Evolutionary conservation across 352 stramenopile genomes (phyloP), one percentile per base, ranked within the genome.

Genomic region (Phytophthora boehmeriae): DNA sequence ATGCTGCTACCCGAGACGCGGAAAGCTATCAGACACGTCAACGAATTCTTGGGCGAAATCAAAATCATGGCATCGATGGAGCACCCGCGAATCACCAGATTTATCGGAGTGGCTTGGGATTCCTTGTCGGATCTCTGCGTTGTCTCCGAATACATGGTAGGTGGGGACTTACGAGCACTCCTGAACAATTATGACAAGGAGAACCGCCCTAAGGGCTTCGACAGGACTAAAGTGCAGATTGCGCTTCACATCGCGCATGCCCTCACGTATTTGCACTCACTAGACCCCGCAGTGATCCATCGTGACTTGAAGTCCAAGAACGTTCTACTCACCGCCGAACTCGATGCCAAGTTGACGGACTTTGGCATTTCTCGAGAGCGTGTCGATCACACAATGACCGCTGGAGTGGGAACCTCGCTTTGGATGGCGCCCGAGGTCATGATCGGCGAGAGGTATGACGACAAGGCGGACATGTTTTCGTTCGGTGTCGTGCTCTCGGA

Each of bases 21-120:
- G 3, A 71, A 67, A 30, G 63, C 60, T 42, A 44, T 73, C 16
- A 73, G 69, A 16, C 59, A 85, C 17, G 39, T 80, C 5, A 71
- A 76, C 23, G 44, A 60, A 30, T 89, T 89, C 38, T 71, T 89
- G 72, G 68, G 75, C 30, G 76, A 89, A 51, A 82, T 86, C 32
- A 77, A 77, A 5, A 50, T 86, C 38, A 80, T 63, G 28, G 67
- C 79, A 5, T 55, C 38, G 22, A 59, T 89, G 9, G 68, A 86
- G 13, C 76, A 89, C 46, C 51, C 51, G 19, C 58, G 50, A 1
- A 66, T 60, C 42, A 51, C 44, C 10, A 52, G 39, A 22, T 65
- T 60, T 17, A 60, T 66, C 39, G 59, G 59, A 47, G 57, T 65
- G 4, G 57, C 57, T 9, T 61, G 59, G 59, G 50, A 66, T 34